Base-by-base conservation (phyloP, 2,329 filamentous ascomycete species). In the Penicillium sumatraense region DNA sequence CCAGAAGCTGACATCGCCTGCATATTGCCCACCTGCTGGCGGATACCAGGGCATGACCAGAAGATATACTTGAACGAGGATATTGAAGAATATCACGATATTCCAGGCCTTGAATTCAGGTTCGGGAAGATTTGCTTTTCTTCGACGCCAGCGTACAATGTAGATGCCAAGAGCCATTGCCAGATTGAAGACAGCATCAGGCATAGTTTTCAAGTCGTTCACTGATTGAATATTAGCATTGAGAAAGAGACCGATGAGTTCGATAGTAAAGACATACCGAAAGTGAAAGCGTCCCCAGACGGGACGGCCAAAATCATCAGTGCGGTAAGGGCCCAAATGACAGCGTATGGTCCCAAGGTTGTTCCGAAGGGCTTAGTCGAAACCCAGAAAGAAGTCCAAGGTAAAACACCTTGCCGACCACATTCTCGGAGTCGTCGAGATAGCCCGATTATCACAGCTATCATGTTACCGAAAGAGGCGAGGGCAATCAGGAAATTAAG, bases 21-120 rank as follows among this genome's bases (percentile, higher is more conserved):
- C 83, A 24, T 82, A 81, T 0, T 75, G 74, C 0, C 87, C 87
- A 1, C 77, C 80, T 0, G 77, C 75, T 0, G 88, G 88, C 1
- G 88, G 88, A 60, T 85, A 87, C 88, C 87, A 90, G 0, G 88
- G 88, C 80, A 89, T 89, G 13, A 86, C 79, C 2, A 90, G 72
- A 23, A 89, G 72, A 56, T 85, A 89, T 0, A 86, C 56, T 47
- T 88, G 82, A 1, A 85, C 72, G 0, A 84, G 67, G 44, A 87
- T 80, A 52, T 80, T 86, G 69, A 90, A 88, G 6, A 82, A 59
- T 1, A 89, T 71, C 0, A 81, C 77, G 0, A 80, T 51, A 56
- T 86, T 68, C 86, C 86, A 89, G 0, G 84, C 82, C 7, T 73
- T 76, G 70, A 88, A 89, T 7, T 80, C 78, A 0, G 82, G 72